Conservation (phyloP, 345 rosid species). For the Citrus trifoliata region DNA sequence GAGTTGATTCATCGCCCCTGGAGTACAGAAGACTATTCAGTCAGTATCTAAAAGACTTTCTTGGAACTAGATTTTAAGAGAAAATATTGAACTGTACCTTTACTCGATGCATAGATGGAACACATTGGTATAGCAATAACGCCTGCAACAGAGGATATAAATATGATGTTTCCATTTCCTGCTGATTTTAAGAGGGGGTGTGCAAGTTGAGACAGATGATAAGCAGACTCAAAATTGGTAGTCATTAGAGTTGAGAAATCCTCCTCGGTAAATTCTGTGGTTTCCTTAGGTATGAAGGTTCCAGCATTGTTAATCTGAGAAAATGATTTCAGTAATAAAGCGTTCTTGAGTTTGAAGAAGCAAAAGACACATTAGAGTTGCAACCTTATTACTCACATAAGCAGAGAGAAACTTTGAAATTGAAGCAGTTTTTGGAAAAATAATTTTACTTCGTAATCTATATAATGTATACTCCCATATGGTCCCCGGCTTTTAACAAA, state of each 20-base stretch:
- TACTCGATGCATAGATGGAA: constrained; percentile 39
- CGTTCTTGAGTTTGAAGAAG: not conserved
- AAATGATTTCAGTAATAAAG: not conserved
- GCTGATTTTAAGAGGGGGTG: constrained; percentile 45
- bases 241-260: constrained; percentile 27
- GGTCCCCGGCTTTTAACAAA: too few species aligned
- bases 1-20: constrained; percentile 44
- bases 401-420: too few species aligned
- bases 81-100: constrained; percentile 24
- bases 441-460: too few species aligned
- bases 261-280: constrained; percentile 23
- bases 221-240: constrained; percentile 46
- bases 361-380: not conserved
- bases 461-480: too few species aligned
- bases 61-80: too few species aligned
- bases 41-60: not conserved
- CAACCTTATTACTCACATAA: too few species aligned
- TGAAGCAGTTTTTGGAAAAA: too few species aligned
- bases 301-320: constrained; percentile 51
- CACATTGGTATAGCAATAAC: constrained; percentile 18
- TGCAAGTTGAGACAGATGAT: constrained; percentile 36
- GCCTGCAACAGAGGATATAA: constrained; percentile 43
- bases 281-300: constrained; percentile 28
- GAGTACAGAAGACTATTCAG: not conserved
- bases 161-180: constrained; percentile 46